A percentile compares a stretch with the other conserved stretches of the same genome.
phyloP scores from a whole-genome alignment of 2,329 filamentous ascomycete genomes.

The Trichophyton schoenleinii region DNA sequence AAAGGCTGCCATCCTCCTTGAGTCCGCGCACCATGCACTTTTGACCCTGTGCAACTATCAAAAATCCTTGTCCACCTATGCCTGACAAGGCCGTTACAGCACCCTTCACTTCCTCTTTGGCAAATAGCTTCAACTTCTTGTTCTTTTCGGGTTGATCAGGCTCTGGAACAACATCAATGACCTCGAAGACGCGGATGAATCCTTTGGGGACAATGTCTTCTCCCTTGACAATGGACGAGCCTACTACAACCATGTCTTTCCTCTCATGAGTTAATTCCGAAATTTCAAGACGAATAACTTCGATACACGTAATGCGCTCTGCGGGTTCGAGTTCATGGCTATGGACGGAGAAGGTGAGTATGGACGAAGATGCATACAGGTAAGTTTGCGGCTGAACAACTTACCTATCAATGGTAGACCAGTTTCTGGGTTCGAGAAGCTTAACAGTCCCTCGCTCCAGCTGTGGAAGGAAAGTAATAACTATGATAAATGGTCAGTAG shows the following conservation, averaged over 20 bases:
- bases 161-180: constrained; percentile 83
- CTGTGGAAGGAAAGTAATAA: constrained; percentile 49
- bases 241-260: constrained; percentile 68
- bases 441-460: constrained; percentile 62
- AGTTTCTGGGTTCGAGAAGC: constrained; percentile 63
- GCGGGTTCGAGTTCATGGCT: constrained; percentile 32
- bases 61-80: constrained; percentile 74
- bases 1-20: constrained; percentile 83
- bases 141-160: constrained; percentile 76
- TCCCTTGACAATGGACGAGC: constrained; percentile 72
- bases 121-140: constrained; percentile 70
- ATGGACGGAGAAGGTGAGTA: neutral
- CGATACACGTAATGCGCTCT: constrained; percentile 69
- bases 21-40: constrained; percentile 95
- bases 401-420: constrained; percentile 62
- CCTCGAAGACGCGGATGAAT: constrained; percentile 77
- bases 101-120: constrained; percentile 82
- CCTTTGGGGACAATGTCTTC: constrained; percentile 83
- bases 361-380: neutral
- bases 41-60: constrained; percentile 84
- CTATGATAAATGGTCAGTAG: constrained; percentile 19
- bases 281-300: constrained; percentile 73
- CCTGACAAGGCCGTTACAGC: constrained; percentile 78
- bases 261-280: constrained; percentile 85
- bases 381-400: constrained; percentile 2